A percentile compares a stretch with the other conserved stretches of the same genome.
Conservation (phyloP, 495 filamentous ascomycete species). For the Astrothelium subdiscretum region DNA sequence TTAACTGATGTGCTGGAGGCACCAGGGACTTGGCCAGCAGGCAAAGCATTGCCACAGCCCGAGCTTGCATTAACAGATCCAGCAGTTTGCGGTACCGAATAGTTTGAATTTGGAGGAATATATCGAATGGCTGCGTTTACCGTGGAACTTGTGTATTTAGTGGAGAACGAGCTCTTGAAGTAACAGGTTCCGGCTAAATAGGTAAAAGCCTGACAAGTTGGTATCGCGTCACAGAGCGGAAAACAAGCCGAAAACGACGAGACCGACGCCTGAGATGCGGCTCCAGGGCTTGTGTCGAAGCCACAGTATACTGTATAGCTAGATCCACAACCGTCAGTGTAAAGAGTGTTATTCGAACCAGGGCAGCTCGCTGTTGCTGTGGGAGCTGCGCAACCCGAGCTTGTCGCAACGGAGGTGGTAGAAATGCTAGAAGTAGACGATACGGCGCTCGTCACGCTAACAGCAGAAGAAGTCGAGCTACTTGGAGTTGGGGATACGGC, state of each 20-base stretch:
- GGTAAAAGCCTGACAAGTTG: neutral
- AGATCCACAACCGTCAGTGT: constrained; percentile 4
- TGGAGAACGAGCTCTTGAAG: constrained; percentile 1
- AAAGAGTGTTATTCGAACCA: neutral
- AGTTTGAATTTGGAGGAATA: constrained; percentile 4
- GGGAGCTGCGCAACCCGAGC: neutral
- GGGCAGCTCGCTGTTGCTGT: neutral
- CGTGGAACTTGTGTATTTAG: neutral
- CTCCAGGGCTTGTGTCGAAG: neutral
- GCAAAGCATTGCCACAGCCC: constrained; percentile 2
- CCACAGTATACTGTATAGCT: constrained; percentile 8
- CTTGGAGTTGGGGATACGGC: neutral
- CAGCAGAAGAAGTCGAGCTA: neutral
- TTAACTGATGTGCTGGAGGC: neutral
- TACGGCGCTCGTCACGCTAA: neutral
- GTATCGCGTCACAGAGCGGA: neutral
- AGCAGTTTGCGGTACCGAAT: neutral
- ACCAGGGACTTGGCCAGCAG: constrained; percentile 1
- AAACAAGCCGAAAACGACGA: neutral
- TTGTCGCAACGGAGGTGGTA: neutral
- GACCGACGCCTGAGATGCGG: neutral
- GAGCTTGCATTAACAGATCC: neutral
- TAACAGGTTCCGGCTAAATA: constrained; percentile 2
- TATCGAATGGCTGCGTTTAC: constrained; percentile 5
- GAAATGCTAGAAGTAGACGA: neutral